phyloP scores from a whole-genome alignment of 805 yeast genomes.

The Limtongia smithiae region DNA sequence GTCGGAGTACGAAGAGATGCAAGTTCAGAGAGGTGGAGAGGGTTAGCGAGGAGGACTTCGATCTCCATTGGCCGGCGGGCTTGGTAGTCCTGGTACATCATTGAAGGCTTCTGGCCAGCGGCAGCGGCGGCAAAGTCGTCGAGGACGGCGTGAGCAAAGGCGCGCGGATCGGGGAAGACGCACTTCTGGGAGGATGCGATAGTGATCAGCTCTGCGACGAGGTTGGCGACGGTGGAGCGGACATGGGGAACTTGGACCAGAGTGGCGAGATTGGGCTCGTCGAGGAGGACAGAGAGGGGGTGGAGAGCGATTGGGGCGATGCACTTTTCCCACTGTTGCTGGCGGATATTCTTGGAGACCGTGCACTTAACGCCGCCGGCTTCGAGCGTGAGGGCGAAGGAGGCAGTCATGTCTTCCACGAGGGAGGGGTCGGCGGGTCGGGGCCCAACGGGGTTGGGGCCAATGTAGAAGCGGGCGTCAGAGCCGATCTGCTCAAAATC shows the following conservation, averaged over 20 bases:
- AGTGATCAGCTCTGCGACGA: conserved; percentile 19
- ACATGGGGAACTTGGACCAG: conserved; percentile 14
- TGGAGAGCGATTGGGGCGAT: conserved; percentile 28
- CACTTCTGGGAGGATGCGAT: conserved; percentile 23
- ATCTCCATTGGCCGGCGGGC: conserved; percentile 57
- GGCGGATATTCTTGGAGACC: conserved; percentile 25
- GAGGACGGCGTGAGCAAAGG: conserved; percentile 7
- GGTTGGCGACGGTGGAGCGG: conserved; percentile 11
- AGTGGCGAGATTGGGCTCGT: conserved; percentile 26
- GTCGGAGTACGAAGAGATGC: conserved; percentile 55
- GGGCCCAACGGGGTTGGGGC: conserved; percentile 5
- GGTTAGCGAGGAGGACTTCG: conserved; percentile 68
- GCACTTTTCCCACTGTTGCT: conserved; percentile 30
- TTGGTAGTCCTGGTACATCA: conserved; percentile 27
- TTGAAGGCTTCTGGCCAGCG: conserved; percentile 16
- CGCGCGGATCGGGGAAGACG: conserved; percentile 2
- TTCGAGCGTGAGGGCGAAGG: conserved; percentile 28
- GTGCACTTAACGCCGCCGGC: conserved; percentile 26
- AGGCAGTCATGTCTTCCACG: conserved; percentile 28
- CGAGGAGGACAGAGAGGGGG: conserved; percentile 26
- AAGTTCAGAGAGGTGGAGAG: conserved; percentile 50
- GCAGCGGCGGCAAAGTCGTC: conserved; percentile 4
- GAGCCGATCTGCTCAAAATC: conserved; percentile 26
- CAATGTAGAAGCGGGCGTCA: conserved; percentile 22
- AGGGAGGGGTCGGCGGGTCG: conserved; percentile 11